Base-by-base conservation (phyloP, 1,139 yeast genomes). In the Magnusiomyces suaveolens region DNA sequence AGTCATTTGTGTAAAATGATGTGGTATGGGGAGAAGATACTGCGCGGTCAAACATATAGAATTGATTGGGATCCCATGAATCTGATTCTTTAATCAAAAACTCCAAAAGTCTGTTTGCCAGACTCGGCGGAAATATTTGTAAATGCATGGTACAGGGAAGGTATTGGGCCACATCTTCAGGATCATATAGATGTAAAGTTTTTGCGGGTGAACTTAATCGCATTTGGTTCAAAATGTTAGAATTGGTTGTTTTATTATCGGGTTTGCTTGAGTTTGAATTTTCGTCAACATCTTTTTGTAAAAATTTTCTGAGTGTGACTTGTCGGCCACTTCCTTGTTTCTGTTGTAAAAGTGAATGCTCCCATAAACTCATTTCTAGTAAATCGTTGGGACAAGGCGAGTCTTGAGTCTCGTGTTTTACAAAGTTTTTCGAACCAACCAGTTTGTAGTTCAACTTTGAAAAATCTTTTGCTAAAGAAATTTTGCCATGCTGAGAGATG, bases 31-130 rank as follows among this genome's bases (percentile, higher is more conserved):
- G 76, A 0, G 89, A 79, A 8, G 63, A 64, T 51, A 86, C 84
- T 52, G 72, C 65, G 24, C 82, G 77, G 1, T 83, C 88, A 61
- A 83, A 84, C 18, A 85, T 69, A 56, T 77, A 75, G 62, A 85
- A 85, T 41, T 60, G 52, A 25, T 57, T 54, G 56, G 72, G 69
- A 18, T 72, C 70, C 69, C 81, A 79, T 0, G 62, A 56, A 1
- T 69, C 61, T 3, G 73, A 68, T 44, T 76, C 78, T 1, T 69
- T 64, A 56, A 78, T 57, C 16, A 83, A 67, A 29, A 71, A 68
- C 10, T 62, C 55, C 1, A 83, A 66, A 1, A 83, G 61, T 0
- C 62, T 60, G 43, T 77, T 72, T 0, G 87, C 79, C 10, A 79
- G 56, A 0, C 74, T 72, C 0, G 64, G 56, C 0, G 85, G 83